These are phyloP conservation scores for Zhuliangozyma blackwelliae DNA, from an alignment of 1,139 yeast species.

Conservation along the genomic window DNA sequence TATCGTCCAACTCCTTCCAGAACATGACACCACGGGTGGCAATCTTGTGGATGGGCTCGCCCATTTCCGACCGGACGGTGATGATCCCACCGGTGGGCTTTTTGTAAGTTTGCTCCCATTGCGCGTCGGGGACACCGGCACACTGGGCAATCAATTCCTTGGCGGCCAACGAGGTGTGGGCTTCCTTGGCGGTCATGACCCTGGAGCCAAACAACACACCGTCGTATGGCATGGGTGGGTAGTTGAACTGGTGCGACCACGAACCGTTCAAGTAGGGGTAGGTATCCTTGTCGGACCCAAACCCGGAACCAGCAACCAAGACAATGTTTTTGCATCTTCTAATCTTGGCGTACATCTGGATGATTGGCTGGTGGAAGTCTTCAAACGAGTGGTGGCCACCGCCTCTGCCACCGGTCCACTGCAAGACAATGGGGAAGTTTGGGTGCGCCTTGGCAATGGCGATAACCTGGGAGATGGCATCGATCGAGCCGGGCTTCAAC, in stretches of 20 bases:
- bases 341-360: constrained; percentile 92
- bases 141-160: constrained; percentile 88
- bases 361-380: constrained; percentile 96
- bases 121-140: constrained; percentile 78
- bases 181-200: constrained; percentile 97
- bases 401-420: constrained; percentile 99
- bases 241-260: constrained; percentile 81
- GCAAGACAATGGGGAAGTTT: constrained; percentile 89
- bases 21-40: constrained; percentile 97
- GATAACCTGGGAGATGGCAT: constrained; percentile 82
- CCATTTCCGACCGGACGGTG: constrained; percentile 98
- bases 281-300: constrained; percentile 94
- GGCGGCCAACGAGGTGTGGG: constrained; percentile 89
- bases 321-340: constrained; percentile 88
- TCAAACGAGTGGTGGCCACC: constrained; percentile 99
- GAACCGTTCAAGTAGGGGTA: constrained; percentile 96
- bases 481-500: constrained; percentile 96
- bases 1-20: constrained; percentile 96
- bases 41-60: constrained; percentile 97
- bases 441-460: constrained; percentile 95
- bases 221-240: constrained; percentile 99
- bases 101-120: constrained; percentile 95
- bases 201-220: constrained; percentile 96
- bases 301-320: constrained; percentile 96
- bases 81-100: constrained; percentile 95